A percentile compares a stretch with the other conserved stretches of the same genome.
Evolutionary conservation across 139 green algal species (phyloP).

Genomic region (Pseudopediastrum boryanum): DNA sequence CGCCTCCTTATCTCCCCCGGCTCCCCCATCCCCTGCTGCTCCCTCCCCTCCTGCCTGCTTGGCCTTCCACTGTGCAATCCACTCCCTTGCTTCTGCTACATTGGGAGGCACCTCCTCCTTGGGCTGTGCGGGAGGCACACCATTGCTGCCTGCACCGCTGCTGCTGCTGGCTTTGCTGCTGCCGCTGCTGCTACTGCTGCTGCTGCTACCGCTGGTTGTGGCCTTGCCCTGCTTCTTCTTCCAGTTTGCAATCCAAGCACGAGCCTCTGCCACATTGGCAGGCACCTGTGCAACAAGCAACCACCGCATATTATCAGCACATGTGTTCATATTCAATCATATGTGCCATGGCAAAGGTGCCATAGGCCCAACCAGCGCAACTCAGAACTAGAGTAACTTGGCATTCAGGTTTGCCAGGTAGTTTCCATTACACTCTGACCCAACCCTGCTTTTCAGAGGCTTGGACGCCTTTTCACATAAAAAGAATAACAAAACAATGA

Average conservation of each 20-base stretch:
- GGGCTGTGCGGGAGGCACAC: too few relatives aligned
- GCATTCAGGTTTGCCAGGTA: too few relatives aligned
- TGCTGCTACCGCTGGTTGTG: conserved; percentile 11
- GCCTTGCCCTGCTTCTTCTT: conserved; percentile 1
- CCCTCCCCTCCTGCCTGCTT: conserved; percentile 5
- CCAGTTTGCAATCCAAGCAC: conserved; percentile 57
- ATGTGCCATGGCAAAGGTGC: neutral
- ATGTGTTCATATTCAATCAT: neutral
- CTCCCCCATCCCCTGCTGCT: conserved; percentile 8
- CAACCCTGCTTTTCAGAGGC: too few relatives aligned
- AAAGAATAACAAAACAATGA: too few relatives aligned
- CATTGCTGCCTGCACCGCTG: conserved; percentile 4
- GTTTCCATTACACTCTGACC: too few relatives aligned
- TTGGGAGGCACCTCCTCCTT: conserved; percentile 22
- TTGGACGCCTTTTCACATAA: too few relatives aligned
- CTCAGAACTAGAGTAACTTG: too few relatives aligned
- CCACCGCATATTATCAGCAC: neutral
- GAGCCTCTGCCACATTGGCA: conserved; percentile 46
- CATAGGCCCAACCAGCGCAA: too few relatives aligned
- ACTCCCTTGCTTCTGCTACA: conserved; percentile 38
- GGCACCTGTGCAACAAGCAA: neutral
- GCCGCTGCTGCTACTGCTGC: neutral
- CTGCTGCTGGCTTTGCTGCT: neutral
- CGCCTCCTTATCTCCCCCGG: neutral
- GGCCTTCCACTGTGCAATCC: conserved; percentile 38